Conservation (phyloP, 805 yeast species). For the Saturnispora bothae region DNA sequence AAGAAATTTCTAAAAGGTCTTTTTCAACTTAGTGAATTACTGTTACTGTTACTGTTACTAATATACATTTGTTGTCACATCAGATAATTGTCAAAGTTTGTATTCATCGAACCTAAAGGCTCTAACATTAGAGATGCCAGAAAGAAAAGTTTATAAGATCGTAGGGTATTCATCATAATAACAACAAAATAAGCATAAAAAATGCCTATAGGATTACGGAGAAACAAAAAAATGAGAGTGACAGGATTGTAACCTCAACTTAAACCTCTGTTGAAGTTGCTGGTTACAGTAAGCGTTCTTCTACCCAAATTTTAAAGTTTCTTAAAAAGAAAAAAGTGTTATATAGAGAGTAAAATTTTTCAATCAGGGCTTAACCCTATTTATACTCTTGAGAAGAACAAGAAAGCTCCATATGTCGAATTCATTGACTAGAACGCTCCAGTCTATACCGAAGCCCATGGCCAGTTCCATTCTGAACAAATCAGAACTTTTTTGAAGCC, state of each 20-base stretch:
- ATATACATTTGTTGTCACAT: slow-evolving; percentile 18
- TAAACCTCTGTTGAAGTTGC: too few relatives aligned
- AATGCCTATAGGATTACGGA: too few relatives aligned
- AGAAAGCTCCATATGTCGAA: slow-evolving; percentile 23
- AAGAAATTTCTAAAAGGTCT: neutral
- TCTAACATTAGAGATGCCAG: slow-evolving; percentile 94
- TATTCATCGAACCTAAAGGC: slow-evolving; percentile 65
- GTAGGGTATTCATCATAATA: slow-evolving; percentile 10
- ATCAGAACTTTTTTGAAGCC: slow-evolving; percentile 31
- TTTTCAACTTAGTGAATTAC: too few relatives aligned
- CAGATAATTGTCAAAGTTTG: slow-evolving; percentile 64
- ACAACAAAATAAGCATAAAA: slow-evolving; percentile 1
- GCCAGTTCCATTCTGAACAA: slow-evolving; percentile 31
- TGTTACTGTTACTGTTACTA: too few relatives aligned
- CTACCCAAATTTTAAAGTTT: neutral
- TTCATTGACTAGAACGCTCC: slow-evolving; percentile 30
- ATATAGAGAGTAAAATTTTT: slow-evolving; percentile 1
- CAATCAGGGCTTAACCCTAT: neutral
- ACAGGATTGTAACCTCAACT: too few relatives aligned
- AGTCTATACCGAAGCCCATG: slow-evolving; percentile 32
- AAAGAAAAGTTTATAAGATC: slow-evolving; percentile 36
- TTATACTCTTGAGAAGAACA: slow-evolving; percentile 1
- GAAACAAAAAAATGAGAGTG: too few relatives aligned
- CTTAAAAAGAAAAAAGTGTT: neutral
- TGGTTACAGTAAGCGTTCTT: too few relatives aligned